Percentiles rank a stretch among this genome's conserved stretches.
Conservation (phyloP, 352 stramenopile genomes). For the Pythium pyrilobum region DNA sequence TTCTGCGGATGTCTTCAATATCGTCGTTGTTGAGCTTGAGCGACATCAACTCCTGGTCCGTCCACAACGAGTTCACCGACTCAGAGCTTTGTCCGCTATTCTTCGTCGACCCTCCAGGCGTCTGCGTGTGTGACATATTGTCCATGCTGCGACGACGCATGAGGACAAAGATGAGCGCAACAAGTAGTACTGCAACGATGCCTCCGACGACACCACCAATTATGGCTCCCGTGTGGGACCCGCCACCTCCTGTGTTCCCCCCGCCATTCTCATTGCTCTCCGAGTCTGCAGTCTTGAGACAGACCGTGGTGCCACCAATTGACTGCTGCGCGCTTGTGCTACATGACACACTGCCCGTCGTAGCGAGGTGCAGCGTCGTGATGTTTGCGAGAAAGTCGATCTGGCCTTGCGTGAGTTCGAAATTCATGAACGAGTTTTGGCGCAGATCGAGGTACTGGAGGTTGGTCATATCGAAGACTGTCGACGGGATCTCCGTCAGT, state of each 20-base stretch:
- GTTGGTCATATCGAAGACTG: constrained; percentile 41
- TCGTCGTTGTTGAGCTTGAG: constrained; percentile 34
- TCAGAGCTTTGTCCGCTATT: constrained; percentile 3
- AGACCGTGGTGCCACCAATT: constrained; percentile 34
- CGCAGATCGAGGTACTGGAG: constrained; percentile 40
- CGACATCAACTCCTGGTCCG: constrained; percentile 30
- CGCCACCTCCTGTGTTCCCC: not conserved
- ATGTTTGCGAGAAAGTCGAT: constrained; percentile 29
- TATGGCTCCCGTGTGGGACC: constrained; percentile 27
- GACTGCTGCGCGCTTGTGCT: constrained; percentile 11
- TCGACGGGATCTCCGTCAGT: constrained; percentile 36
- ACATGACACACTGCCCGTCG: constrained; percentile 25
- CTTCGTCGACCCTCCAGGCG: constrained; percentile 10
- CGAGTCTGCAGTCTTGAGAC: constrained; percentile 16
- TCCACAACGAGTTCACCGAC: constrained; percentile 35
- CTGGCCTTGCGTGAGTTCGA: constrained; percentile 22
- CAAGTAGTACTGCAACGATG: constrained; percentile 25
- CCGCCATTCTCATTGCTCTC: not conserved
- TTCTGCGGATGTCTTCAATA: constrained; percentile 42
- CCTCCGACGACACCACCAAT: constrained; percentile 35
- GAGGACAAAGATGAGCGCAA: constrained; percentile 6
- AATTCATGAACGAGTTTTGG: constrained; percentile 50
- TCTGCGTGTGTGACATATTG: constrained; percentile 13
- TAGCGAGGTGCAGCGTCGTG: constrained; percentile 36
- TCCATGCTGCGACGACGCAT: not conserved